Evolutionary conservation across 2,329 filamentous ascomycete genomes (phyloP), one percentile per base, ranked within the genome.

Genomic region (Botrytis squamosa): DNA sequence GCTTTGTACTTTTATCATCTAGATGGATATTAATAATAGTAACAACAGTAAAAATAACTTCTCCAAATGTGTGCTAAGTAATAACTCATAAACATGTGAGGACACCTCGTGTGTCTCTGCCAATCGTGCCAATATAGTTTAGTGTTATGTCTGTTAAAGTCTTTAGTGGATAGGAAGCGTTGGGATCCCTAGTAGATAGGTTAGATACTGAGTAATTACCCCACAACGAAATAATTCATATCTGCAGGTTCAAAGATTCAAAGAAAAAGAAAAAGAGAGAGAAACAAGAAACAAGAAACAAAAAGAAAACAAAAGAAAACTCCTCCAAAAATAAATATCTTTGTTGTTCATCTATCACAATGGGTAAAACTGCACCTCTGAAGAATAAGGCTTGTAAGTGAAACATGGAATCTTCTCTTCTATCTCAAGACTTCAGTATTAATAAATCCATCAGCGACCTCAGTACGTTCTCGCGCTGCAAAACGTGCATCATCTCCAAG

Each of bases 391-490:
- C 75, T 59, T 63, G 80, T 81, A 75, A 74, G 76, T 74, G 36
- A 46, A 55, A 40, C 38, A 22, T 25, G 10, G 4, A 42, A n/a
- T 52, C 18, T 29, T 65, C 42, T 18, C 18, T 3, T 40, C 29
- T 29, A 29, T n/a, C 65, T n/a, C n/a, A 55, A 8, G 18, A 29
- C 16, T 7, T 18, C 4, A 57, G 25, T 10, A 38, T 29, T 72
- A n/a, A 72, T 22, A 59, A 38, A 44, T 29, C 33, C 4, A 20
- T 8, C 71, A 80, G 80, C 71, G 84, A 72, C 85, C 86, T 93
- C 92, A 7, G 82, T 89, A 74, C 92, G 91, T 84, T 95, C 93
- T 71, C 91, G 93, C 77, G 92, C 91, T 74, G 91, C 92, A 59
- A 89, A 92, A 80, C 90, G 93, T 76, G 92, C 90, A 65, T 89